Evolutionary conservation across 2,329 filamentous ascomycete species (phyloP).

Genomic region (Xylaria multiplex): DNA sequence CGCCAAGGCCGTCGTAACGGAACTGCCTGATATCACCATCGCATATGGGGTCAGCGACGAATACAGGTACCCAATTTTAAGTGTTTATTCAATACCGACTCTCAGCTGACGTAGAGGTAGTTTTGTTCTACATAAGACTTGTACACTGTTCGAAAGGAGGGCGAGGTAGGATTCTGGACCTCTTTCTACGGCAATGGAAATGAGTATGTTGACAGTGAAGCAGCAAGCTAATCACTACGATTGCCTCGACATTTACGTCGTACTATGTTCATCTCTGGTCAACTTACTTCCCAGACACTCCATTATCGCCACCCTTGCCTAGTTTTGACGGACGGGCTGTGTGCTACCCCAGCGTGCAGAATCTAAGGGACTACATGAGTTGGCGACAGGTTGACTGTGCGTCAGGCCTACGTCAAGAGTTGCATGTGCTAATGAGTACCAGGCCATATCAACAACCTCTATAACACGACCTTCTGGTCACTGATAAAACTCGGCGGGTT

Average conservation of each 20-base stretch:
- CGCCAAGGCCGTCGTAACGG: conserved; percentile 83
- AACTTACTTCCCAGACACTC: conserved; percentile 75
- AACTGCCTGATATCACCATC: conserved; percentile 84
- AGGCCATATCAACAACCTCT: conserved; percentile 98
- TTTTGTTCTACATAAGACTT: conserved; percentile 88
- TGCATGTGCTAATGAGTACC: conserved; percentile 38
- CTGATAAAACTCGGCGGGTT: conserved; percentile 82
- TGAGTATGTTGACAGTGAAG: conserved; percentile 16
- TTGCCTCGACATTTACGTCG: conserved; percentile 92
- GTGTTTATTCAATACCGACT: background rate
- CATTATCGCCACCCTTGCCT: conserved; percentile 78
- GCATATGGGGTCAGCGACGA: conserved; percentile 97
- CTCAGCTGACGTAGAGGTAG: conserved; percentile 56
- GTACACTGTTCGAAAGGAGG: conserved; percentile 84
- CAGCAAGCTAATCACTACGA: conserved; percentile 89
- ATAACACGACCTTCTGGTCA: conserved; percentile 97
- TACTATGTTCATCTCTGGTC: conserved; percentile 89
- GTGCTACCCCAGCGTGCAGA: conserved; percentile 82
- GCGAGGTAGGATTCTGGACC: conserved; percentile 66
- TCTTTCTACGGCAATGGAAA: background rate
- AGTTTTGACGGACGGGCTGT: conserved; percentile 94
- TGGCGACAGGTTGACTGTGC: conserved; percentile 97
- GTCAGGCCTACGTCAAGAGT: conserved; percentile 42
- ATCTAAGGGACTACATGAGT: conserved; percentile 92
- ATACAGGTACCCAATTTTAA: conserved; percentile 68